phyloP scores from a whole-genome alignment of 2,329 filamentous ascomycete genomes.

The Raffaelea albimanens region DNA sequence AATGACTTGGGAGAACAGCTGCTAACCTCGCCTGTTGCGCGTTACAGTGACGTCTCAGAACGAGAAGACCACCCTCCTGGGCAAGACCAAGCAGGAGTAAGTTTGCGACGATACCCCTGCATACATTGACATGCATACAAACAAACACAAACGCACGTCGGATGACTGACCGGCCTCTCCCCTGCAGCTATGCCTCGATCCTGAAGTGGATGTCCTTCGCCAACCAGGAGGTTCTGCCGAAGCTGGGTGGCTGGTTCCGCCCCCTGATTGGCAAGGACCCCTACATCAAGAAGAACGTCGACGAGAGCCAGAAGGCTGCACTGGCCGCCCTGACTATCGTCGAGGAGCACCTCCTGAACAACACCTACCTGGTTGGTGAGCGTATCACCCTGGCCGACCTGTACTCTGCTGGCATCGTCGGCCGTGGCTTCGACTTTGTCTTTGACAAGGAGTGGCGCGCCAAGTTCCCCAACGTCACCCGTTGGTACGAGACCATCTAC shows the following conservation, averaged over 20 bases:
- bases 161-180: no score
- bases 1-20: background rate
- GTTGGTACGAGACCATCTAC: slow-evolving; percentile 91
- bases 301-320: slow-evolving; percentile 63
- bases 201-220: slow-evolving; percentile 96
- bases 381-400: slow-evolving; percentile 93
- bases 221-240: slow-evolving; percentile 75
- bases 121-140: background rate
- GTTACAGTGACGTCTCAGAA: slow-evolving; percentile 90
- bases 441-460: slow-evolving; percentile 84
- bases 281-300: slow-evolving; percentile 98
- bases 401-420: slow-evolving; percentile 69
- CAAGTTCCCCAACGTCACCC: slow-evolving; percentile 73
- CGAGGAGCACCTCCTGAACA: slow-evolving; percentile 80
- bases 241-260: slow-evolving; percentile 71
- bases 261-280: slow-evolving; percentile 71
- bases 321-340: slow-evolving; percentile 61
- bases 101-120: slow-evolving; percentile 15
- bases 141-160: no score
- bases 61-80: slow-evolving; percentile 98
- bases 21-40: slow-evolving; percentile 13
- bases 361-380: slow-evolving; percentile 97
- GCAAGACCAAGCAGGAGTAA: slow-evolving; percentile 99
- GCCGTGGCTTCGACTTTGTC: slow-evolving; percentile 87
- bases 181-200: slow-evolving; percentile 74